Evolutionary conservation across 192 early-diverging fungal species (phyloP), one percentile per base, ranked within the genome.

Genomic region (Podochytrium sp.): DNA sequence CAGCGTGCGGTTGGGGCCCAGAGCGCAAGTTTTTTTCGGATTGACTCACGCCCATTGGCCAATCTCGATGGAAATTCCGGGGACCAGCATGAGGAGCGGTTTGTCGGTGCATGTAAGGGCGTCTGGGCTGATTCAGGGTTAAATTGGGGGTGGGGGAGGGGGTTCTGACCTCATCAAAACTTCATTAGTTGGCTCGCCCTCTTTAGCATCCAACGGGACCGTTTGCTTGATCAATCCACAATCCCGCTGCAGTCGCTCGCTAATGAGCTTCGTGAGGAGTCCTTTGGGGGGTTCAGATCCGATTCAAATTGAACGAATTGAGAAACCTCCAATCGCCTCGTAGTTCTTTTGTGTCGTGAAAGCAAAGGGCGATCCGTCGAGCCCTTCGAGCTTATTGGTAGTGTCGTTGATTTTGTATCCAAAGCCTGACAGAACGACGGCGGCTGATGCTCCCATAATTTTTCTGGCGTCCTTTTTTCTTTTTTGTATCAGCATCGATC

Each of bases 11-110:
- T 12, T 47, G 43, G 43, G 7, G 43, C 20, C 20, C 7, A 47
- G 10, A 20, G 43, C 10, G 43, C 10, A 20, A 20, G 7, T 47
- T 47, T 47, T 47, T 47, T 47, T 47, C 20, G 7, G 7, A 12
- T 63, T 41, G 61, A 70, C 53, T 70, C 32, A 53, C 43, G 72
- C 72, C 72, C 72, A 74, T 32, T 74, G 72, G 6, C 72, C 72
- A 27, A 74, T 61, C 34, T 74, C n/a, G 37, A 74, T 74, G 27
- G 59, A 27, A 6, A 51, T 51, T 50, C 72, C 72, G 3, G 72
- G 72, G 20, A 74, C 49, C 35, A 74, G 47, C 25, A 74, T 12
- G 4, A 74, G 30, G 4, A 74, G 61, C 16, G 72, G 72, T 2
- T 74, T 74, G 3, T 63, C 32, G 6, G 61, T n/a, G n/a, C n/a